Percentiles rank a stretch among this genome's conserved stretches.
These are phyloP conservation scores for Ogataea haglerorum DNA, from an alignment of 805 yeast species.

Conservation along the genomic window DNA sequence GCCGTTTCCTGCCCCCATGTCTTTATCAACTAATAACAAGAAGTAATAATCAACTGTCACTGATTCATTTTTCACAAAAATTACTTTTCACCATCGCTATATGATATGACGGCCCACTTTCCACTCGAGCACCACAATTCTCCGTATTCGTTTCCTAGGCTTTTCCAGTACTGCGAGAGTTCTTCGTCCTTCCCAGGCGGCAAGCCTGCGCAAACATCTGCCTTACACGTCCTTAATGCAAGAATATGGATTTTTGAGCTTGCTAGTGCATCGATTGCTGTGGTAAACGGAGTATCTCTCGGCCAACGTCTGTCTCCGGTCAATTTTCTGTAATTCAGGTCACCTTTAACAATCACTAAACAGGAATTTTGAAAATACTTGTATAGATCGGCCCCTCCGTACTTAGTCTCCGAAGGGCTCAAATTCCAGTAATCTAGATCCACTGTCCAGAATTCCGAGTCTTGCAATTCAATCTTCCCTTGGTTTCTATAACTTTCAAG, in stretches of 20 bases:
- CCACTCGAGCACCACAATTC: constrained; percentile 86
- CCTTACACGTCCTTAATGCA: constrained; percentile 90
- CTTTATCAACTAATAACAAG: constrained; percentile 9
- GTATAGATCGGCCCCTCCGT: constrained; percentile 61
- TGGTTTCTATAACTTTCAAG: constrained; percentile 40
- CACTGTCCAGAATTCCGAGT: constrained; percentile 85
- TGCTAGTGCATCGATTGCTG: constrained; percentile 70
- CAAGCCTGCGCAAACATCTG: constrained; percentile 91
- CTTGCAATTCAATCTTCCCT: constrained; percentile 50
- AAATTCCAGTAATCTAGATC: constrained; percentile 74
- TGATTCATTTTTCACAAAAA: too few relatives aligned
- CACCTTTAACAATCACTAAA: constrained; percentile 88
- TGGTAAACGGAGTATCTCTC: constrained; percentile 66
- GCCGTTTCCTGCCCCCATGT: constrained; percentile 24
- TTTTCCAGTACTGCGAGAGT: constrained; percentile 54
- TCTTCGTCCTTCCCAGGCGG: constrained; percentile 68
- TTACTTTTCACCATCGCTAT: constrained; percentile 36
- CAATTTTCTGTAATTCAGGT: constrained; percentile 89
- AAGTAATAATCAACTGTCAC: not conserved
- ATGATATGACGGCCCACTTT: constrained; percentile 88
- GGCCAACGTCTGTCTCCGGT: constrained; percentile 92
- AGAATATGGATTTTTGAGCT: constrained; percentile 59
- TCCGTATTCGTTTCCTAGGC: constrained; percentile 58
- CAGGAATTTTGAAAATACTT: constrained; percentile 58
- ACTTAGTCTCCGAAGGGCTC: constrained; percentile 44